Percentiles rank a stretch among this genome's conserved stretches.
Evolutionary conservation across 2,329 filamentous ascomycete genomes (phyloP).

Genomic region (Claviceps africana): DNA sequence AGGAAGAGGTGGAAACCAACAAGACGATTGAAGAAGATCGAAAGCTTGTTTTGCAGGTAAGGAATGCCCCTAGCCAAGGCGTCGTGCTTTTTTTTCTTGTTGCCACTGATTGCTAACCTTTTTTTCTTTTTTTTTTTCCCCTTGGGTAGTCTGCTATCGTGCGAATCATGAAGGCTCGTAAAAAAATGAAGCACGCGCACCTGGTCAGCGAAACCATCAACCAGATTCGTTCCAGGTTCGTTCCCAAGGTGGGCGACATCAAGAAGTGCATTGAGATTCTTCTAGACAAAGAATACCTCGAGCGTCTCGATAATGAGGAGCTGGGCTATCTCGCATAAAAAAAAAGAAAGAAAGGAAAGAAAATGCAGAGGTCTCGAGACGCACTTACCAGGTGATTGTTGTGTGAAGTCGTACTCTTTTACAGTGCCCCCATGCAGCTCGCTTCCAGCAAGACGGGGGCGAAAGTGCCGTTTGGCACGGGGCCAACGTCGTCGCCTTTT

Average conservation of each 20-base stretch:
- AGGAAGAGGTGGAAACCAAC: constrained; percentile 92
- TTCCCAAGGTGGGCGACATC: constrained; percentile 87
- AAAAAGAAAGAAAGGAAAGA: too few species aligned
- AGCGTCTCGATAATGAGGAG: constrained; percentile 87
- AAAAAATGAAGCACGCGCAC: constrained; percentile 95
- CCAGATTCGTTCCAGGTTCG: constrained; percentile 86
- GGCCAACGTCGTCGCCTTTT: not conserved
- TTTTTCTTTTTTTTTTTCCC: constrained; percentile 1
- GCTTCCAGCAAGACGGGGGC: not conserved
- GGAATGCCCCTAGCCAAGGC: constrained; percentile 13
- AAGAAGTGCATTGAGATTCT: constrained; percentile 99
- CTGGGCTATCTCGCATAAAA: constrained; percentile 75
- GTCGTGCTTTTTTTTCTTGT: not conserved
- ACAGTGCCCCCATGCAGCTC: not conserved
- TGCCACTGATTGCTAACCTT: not conserved
- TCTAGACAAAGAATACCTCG: constrained; percentile 96
- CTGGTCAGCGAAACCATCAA: constrained; percentile 91
- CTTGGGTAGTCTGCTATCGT: constrained; percentile 76
- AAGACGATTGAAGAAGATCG: constrained; percentile 99
- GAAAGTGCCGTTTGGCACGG: not conserved
- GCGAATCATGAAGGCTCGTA: constrained; percentile 80
- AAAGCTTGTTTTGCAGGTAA: constrained; percentile 89
- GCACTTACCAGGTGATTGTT: not conserved
- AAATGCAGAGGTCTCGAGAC: not conserved
- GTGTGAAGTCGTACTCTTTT: not conserved